A percentile compares a stretch with the other conserved stretches of the same genome.
phyloP scores from a whole-genome alignment of 2,329 filamentous ascomycete genomes.

The Diaporthe sp. region DNA sequence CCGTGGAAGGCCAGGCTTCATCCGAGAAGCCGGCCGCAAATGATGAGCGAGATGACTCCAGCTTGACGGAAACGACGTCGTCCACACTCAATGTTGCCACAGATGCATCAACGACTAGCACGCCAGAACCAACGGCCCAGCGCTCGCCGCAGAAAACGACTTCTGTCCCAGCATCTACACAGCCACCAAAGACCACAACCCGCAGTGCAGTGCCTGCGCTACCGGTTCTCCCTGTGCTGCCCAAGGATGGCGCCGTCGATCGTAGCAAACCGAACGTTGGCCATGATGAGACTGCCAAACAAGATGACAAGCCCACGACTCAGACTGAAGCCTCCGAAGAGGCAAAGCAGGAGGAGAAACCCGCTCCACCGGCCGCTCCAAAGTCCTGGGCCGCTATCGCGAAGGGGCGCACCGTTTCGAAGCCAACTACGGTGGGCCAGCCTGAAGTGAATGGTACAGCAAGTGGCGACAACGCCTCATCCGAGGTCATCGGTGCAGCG shows the following conservation, averaged over 20 bases:
- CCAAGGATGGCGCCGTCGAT: constrained; percentile 54
- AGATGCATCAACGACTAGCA: constrained; percentile 32
- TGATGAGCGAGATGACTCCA: constrained; percentile 30
- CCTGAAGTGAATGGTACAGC: constrained; percentile 44
- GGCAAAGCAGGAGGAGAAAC: constrained; percentile 43
- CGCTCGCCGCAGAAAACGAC: constrained; percentile 20
- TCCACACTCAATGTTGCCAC: constrained; percentile 31
- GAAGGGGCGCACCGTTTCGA: constrained; percentile 38
- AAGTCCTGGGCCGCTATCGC: constrained; percentile 37
- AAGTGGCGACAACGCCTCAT: constrained; percentile 40
- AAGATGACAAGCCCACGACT: constrained; percentile 37
- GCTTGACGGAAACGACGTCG: constrained; percentile 22
- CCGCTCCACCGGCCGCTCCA: constrained; percentile 44
- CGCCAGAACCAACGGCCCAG: constrained; percentile 24
- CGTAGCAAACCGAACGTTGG: constrained; percentile 41
- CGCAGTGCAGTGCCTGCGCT: constrained; percentile 56
- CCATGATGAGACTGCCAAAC: constrained; percentile 42
- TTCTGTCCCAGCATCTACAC: constrained; percentile 43
- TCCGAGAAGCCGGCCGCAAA: not conserved
- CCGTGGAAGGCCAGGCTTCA: not conserved
- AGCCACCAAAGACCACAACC: constrained; percentile 46
- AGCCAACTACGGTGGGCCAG: constrained; percentile 42
- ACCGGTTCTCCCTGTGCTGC: constrained; percentile 61
- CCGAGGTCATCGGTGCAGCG: constrained; percentile 45
- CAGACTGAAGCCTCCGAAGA: constrained; percentile 24